These are phyloP conservation scores for Phytophthora europaea DNA, from an alignment of 352 stramenopile genomes.

Conservation along the genomic window DNA sequence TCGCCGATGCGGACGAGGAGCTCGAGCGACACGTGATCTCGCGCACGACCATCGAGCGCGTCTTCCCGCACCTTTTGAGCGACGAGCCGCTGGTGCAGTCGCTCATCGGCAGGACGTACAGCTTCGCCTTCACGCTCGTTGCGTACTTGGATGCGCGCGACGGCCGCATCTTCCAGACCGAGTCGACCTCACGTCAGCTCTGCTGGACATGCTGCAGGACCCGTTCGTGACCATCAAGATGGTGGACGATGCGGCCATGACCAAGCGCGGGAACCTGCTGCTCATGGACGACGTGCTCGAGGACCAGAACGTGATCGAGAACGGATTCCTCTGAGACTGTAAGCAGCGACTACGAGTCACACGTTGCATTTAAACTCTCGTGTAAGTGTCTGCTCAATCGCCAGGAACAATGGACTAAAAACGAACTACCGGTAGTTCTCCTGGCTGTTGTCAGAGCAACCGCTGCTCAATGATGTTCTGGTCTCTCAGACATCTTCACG, in stretches of 20 bases:
- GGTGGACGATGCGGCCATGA: slow-evolving; percentile 49
- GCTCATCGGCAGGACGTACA: slow-evolving; percentile 58
- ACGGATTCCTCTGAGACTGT: slow-evolving; percentile 13
- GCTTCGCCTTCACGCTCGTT: slow-evolving; percentile 49
- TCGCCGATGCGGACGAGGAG: neutral
- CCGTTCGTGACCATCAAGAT: slow-evolving; percentile 51
- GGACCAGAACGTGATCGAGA: slow-evolving; percentile 47
- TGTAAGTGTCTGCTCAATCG: too few species aligned
- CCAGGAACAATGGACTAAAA: neutral
- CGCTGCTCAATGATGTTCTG: slow-evolving; percentile 52
- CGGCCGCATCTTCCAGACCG: slow-evolving; percentile 52
- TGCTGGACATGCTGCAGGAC: slow-evolving; percentile 51
- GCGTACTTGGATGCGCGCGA: slow-evolving; percentile 41
- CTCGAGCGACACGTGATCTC: slow-evolving; percentile 26
- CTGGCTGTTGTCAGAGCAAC: slow-evolving; percentile 26
- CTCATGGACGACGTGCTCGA: slow-evolving; percentile 46
- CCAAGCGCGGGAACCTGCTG: slow-evolving; percentile 46
- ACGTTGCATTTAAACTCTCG: too few species aligned
- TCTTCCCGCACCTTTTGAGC: slow-evolving; percentile 54
- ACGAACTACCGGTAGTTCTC: neutral
- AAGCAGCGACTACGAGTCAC: too few species aligned
- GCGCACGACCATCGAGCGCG: slow-evolving; percentile 43
- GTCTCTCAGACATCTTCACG: slow-evolving; percentile 37
- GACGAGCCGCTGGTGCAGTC: slow-evolving; percentile 58
- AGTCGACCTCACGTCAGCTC: slow-evolving; percentile 48